phyloP scores from a whole-genome alignment of 2,329 filamentous ascomycete species.

The Colletotrichum horii region DNA sequence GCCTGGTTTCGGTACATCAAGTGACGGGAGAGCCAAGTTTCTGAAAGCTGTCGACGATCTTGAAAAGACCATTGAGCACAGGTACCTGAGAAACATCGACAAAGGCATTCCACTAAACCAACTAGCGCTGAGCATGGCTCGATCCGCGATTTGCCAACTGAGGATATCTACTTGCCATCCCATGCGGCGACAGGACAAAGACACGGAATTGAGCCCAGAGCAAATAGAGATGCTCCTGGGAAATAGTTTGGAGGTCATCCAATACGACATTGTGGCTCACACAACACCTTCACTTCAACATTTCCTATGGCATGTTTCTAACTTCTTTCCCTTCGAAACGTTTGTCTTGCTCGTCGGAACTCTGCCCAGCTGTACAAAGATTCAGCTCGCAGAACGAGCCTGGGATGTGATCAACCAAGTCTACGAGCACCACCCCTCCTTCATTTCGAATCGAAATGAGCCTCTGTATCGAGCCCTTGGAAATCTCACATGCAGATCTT shows the following conservation, averaged over 20 bases:
- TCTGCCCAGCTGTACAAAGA: slow-evolving; percentile 51
- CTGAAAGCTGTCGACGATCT: not conserved
- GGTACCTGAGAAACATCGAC: not conserved
- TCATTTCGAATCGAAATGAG: not conserved
- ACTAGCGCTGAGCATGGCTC: not conserved
- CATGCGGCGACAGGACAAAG: not conserved
- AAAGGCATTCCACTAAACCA: not conserved
- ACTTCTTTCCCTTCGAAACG: slow-evolving; percentile 60
- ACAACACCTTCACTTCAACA: slow-evolving; percentile 43
- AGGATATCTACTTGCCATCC: not conserved
- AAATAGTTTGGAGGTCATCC: slow-evolving; percentile 52
- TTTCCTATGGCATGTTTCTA: slow-evolving; percentile 60
- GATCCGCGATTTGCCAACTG: not conserved
- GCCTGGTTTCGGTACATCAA: not conserved
- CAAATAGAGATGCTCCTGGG: slow-evolving; percentile 61
- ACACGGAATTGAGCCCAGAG: slow-evolving; percentile 42
- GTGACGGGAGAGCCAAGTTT: not conserved
- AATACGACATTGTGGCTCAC: slow-evolving; percentile 51
- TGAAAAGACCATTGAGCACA: not conserved
- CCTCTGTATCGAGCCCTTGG: slow-evolving; percentile 40
- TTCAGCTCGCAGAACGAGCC: slow-evolving; percentile 54
- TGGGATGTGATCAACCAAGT: slow-evolving; percentile 50
- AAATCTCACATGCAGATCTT: slow-evolving; percentile 54
- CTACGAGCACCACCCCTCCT: slow-evolving; percentile 24
- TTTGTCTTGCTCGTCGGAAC: slow-evolving; percentile 60